phyloP scores from a whole-genome alignment of 768 basidiomycete genomes.

The Cubamyces lactineus region DNA sequence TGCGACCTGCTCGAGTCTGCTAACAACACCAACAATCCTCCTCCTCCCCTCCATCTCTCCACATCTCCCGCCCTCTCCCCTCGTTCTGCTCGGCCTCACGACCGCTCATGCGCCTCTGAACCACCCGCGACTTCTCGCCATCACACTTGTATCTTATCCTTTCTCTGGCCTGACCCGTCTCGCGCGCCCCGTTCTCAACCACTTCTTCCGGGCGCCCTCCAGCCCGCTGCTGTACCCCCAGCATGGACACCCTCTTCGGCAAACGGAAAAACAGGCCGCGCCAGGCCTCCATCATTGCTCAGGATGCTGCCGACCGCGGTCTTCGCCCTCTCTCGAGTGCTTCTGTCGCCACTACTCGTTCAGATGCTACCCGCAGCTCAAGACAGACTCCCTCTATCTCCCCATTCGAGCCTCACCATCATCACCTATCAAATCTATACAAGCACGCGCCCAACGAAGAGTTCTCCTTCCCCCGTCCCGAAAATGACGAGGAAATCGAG shows the following conservation, averaged over 20 bases:
- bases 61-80: too few relatives aligned
- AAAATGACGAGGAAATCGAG: constrained; percentile 77
- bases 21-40: background rate
- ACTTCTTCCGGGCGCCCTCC: background rate
- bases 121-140: background rate
- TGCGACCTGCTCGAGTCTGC: constrained; percentile 4
- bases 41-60: background rate
- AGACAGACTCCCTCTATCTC: constrained; percentile 64
- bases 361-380: constrained; percentile 61
- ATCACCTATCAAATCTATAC: constrained; percentile 53
- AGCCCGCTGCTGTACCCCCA: constrained; percentile 5
- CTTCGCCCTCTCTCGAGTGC: constrained; percentile 38
- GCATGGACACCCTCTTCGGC: constrained; percentile 43
- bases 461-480: constrained; percentile 79
- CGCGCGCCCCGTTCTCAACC: constrained; percentile 6
- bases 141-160: background rate
- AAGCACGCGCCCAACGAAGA: constrained; percentile 47
- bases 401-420: constrained; percentile 54
- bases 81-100: background rate
- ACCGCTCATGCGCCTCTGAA: constrained; percentile 16
- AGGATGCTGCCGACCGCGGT: constrained; percentile 36
- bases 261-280: constrained; percentile 42
- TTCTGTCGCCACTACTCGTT: constrained; percentile 50
- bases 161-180: background rate
- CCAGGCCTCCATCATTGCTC: constrained; percentile 36